Percentiles rank a stretch among this genome's conserved stretches.
Evolutionary conservation across 2,329 filamentous ascomycete genomes (phyloP).

Genomic region (Graphilbum fragrans): DNA sequence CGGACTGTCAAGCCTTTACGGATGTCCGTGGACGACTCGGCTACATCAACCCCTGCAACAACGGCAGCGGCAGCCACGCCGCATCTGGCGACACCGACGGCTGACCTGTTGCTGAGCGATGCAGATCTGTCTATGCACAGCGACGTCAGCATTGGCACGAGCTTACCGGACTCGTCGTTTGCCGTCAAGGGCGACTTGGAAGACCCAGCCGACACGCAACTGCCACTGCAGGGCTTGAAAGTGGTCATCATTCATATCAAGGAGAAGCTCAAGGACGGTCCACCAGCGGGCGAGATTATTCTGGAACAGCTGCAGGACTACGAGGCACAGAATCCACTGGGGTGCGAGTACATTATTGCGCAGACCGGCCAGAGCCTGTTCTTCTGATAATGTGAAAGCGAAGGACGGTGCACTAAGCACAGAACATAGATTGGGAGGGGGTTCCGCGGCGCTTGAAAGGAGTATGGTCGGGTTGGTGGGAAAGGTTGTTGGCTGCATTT

Average conservation of each 20-base stretch:
- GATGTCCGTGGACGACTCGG: conserved; percentile 5
- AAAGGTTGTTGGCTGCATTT: too few relatives aligned
- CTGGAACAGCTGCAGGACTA: conserved; percentile 54
- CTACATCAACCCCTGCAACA: not conserved
- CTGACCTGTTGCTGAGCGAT: conserved; percentile 21
- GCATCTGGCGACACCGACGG: conserved; percentile 33
- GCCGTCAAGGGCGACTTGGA: conserved; percentile 3
- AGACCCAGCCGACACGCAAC: not conserved
- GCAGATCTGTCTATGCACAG: not conserved
- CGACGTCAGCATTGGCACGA: not conserved
- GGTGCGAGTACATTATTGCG: conserved; percentile 70
- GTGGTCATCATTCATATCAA: conserved; percentile 92
- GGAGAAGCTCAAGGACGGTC: conserved; percentile 65
- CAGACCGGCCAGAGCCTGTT: conserved; percentile 48
- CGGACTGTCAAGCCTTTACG: conserved; percentile 26
- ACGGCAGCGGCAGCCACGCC: conserved; percentile 18
- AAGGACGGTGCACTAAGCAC: too few relatives aligned
- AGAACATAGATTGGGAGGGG: too few relatives aligned
- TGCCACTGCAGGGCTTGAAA: conserved; percentile 53
- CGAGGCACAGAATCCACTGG: conserved; percentile 53
- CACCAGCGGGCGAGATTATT: conserved; percentile 52
- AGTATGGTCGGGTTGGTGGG: too few relatives aligned
- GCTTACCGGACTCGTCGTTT: not conserved
- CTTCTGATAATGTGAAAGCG: conserved; percentile 30
- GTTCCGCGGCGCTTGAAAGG: too few relatives aligned